A percentile compares a stretch with the other conserved stretches of the same genome.
Conservation (phyloP, 2,329 filamentous ascomycete genomes). For the Ceratocystis alfenasii region DNA sequence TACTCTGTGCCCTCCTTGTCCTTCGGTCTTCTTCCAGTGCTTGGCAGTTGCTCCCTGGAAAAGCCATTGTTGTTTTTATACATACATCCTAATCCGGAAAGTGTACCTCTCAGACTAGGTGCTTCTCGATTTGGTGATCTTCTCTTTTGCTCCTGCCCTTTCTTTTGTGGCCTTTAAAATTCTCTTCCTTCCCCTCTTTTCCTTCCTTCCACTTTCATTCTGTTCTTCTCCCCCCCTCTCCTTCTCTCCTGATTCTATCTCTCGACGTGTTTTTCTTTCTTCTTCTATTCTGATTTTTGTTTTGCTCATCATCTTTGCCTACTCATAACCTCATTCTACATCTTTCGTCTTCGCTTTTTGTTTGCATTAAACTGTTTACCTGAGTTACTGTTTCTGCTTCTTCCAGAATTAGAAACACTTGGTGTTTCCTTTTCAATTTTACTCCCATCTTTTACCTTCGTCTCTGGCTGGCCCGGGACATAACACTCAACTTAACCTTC, state of each 20-base stretch:
- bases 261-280: constrained; percentile 20
- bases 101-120: neutral
- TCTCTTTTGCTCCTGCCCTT: neutral
- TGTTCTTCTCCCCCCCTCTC: neutral
- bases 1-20: too few species aligned
- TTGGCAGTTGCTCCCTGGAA: neutral
- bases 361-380: constrained; percentile 2
- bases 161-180: constrained; percentile 6
- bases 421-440: neutral
- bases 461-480: constrained; percentile 7
- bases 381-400: neutral
- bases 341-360: constrained; percentile 18
- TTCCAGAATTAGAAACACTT: neutral
- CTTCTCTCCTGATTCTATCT: neutral
- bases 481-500: neutral
- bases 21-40: neutral
- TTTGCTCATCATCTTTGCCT: constrained; percentile 11
- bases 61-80: neutral
- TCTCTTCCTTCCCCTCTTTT: constrained; percentile 5
- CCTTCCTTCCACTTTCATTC: neutral
- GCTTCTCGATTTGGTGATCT: constrained; percentile 12
- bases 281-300: constrained; percentile 21
- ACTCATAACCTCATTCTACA: constrained; percentile 18
- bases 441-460: neutral
- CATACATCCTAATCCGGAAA: neutral